Conservation (phyloP, 257 asterid genomes). For the Gentiana macrophylla region DNA sequence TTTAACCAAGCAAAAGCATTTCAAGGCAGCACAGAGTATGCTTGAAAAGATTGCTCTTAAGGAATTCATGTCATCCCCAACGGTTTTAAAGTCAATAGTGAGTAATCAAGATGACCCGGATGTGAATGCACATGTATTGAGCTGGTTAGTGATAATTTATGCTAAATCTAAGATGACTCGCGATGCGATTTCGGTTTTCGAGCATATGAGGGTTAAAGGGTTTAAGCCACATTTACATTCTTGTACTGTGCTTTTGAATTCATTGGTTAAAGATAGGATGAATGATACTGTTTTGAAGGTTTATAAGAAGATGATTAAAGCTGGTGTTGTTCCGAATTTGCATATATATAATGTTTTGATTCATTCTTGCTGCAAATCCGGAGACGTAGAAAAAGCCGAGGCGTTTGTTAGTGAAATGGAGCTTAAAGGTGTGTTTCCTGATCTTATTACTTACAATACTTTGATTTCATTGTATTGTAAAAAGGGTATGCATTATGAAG, state of each 20-base stretch:
- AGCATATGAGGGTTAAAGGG: slow-evolving; percentile 68
- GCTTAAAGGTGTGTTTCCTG: slow-evolving; percentile 45
- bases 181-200: slow-evolving; percentile 78
- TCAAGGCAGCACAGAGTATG: slow-evolving; percentile 54
- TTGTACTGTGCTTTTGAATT: slow-evolving; percentile 68
- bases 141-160: slow-evolving; percentile 85
- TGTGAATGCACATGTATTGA: slow-evolving; percentile 74
- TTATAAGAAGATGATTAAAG: slow-evolving; percentile 56
- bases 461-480: slow-evolving; percentile 74
- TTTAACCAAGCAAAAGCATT: slow-evolving; percentile 57
- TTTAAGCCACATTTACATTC: slow-evolving; percentile 71
- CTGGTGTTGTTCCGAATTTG: slow-evolving; percentile 59
- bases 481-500: slow-evolving; percentile 90
- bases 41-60: slow-evolving; percentile 54
- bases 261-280: slow-evolving; percentile 66
- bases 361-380: slow-evolving; percentile 74
- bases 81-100: slow-evolving; percentile 65
- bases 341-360: slow-evolving; percentile 75
- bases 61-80: slow-evolving; percentile 73
- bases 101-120: slow-evolving; percentile 27
- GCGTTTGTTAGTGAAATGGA: slow-evolving; percentile 68
- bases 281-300: slow-evolving; percentile 59
- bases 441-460: slow-evolving; percentile 69
- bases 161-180: slow-evolving; percentile 52
- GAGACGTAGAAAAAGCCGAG: slow-evolving; percentile 64